Evolutionary conservation across 257 asterid species (phyloP), one percentile per base, ranked within the genome.

Genomic region (Avicennia marina): DNA sequence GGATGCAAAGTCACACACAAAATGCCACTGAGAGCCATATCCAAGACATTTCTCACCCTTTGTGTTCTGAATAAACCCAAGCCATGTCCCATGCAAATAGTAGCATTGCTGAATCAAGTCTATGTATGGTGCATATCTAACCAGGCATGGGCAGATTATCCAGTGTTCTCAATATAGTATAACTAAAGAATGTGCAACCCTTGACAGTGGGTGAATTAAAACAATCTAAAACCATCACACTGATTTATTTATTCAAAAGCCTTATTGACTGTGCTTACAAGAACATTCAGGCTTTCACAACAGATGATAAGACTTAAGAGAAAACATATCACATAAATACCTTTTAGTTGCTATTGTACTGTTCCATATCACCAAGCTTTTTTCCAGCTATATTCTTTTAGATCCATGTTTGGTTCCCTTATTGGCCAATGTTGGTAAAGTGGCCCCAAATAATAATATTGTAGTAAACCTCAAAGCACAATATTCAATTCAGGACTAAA

Each of bases 391-490:
- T n/a, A n/a, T n/a, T 20, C 44, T 20, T 38, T 52, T 46, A 41
- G 26, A 49, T 33, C 47, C 49, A 40, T 38, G 41, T 41, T 54
- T 8, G 45, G 56, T 46, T 47, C 44, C 40, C 45, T 63, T 12
- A 25, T 12, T 21, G 48, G 40, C 62, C 55, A 25, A 13, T 31
- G n/a, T 13, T 42, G n/a, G 19, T 47, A 13, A 54, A 49, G 43
- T 20, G 50, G 56, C 50, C 21, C 56, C 40, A 33, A 22, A 49
- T 11, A 36, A 36, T 24, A 65, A 59, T 38, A 22, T 51, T 32
- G 24, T n/a, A 10, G 53, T 4, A 26, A 9, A 31, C 60, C 25
- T 29, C n/a, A n/a, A n/a, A n/a, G n/a, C n/a, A n/a, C n/a, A n/a
- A n/a, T n/a, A n/a, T n/a, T n/a, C n/a, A n/a, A n/a, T n/a, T n/a